phyloP scores from a whole-genome alignment of 176 grass and related monocot genomes.

The Lolium rigidum region DNA sequence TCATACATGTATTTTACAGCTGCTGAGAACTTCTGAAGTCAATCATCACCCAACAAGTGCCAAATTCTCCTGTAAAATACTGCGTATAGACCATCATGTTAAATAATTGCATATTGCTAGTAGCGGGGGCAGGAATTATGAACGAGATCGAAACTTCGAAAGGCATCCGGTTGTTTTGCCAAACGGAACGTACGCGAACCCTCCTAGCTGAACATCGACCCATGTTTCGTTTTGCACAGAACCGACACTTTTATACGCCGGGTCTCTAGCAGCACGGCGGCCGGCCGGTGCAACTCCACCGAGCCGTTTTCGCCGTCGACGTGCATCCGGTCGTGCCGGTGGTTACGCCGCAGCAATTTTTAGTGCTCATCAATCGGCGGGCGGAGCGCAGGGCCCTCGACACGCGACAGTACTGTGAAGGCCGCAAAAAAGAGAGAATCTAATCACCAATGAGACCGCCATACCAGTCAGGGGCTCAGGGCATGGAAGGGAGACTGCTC shows the following conservation, averaged over 20 bases:
- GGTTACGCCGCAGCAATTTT: neutral
- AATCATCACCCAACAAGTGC: too few relatives aligned
- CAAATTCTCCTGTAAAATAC: too few relatives aligned
- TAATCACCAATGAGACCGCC: slow-evolving; percentile 2
- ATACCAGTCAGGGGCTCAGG: neutral
- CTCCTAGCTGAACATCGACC: too few relatives aligned
- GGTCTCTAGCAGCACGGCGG: neutral
- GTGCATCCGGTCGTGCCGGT: neutral
- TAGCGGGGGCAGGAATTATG: too few relatives aligned
- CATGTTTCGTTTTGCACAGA: too few relatives aligned
- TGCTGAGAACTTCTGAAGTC: too few relatives aligned
- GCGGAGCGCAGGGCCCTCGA: slow-evolving; percentile 2
- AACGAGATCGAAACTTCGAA: too few relatives aligned
- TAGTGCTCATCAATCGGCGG: slow-evolving; percentile 11
- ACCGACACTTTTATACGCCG: neutral
- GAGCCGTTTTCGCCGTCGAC: neutral
- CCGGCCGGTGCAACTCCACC: neutral
- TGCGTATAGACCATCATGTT: too few relatives aligned
- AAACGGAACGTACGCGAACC: too few relatives aligned
- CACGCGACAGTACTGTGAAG: neutral
- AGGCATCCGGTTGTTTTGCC: too few relatives aligned
- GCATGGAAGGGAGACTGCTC: neutral
- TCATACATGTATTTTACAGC: too few relatives aligned
- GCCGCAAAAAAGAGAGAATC: slow-evolving; percentile 34
- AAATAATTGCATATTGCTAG: too few relatives aligned